A percentile compares a stretch with the other conserved stretches of the same genome.
These are phyloP conservation scores for Syncephalastrum racemosum DNA, from an alignment of 371 early-diverging fungal species.

Conservation along the genomic window DNA sequence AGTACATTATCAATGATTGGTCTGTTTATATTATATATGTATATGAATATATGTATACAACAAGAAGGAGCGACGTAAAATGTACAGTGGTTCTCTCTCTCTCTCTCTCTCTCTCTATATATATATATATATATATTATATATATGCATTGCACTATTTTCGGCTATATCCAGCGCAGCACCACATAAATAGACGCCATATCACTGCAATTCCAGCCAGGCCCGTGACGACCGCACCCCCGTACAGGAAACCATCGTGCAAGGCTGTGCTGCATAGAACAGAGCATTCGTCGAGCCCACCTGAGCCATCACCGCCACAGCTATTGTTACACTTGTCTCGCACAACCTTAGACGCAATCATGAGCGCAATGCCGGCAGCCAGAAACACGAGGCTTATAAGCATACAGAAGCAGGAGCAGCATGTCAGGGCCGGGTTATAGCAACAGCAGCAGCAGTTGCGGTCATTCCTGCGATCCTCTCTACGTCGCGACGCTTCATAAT, in stretches of 20 bases:
- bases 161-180: slow-evolving; percentile 20
- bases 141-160: too few species aligned
- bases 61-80: too few species aligned
- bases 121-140: too few species aligned
- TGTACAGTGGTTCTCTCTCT: too few species aligned
- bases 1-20: too few species aligned
- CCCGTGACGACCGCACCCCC: slow-evolving; percentile 24
- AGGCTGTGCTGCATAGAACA: slow-evolving; percentile 9
- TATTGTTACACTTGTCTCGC: slow-evolving; percentile 16
- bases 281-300: slow-evolving; percentile 2
- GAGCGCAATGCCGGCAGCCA: slow-evolving; percentile 26
- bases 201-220: slow-evolving; percentile 20
- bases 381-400: slow-evolving; percentile 20
- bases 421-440: slow-evolving; percentile 24
- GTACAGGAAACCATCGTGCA: slow-evolving; percentile 25
- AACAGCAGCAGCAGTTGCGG: slow-evolving; percentile 14
- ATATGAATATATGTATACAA: too few species aligned
- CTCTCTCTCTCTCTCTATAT: too few species aligned
- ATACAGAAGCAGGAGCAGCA: slow-evolving; percentile 31
- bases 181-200: slow-evolving; percentile 30
- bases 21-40: too few species aligned
- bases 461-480: slow-evolving; percentile 3
- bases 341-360: slow-evolving; percentile 25
- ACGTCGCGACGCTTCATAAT: slow-evolving; percentile 11
- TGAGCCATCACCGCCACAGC: slow-evolving; percentile 10